A percentile compares a stretch with the other conserved stretches of the same genome.
These are phyloP conservation scores for Craterostigma plantagineum DNA, from an alignment of 257 asterid genomes.

Conservation along the genomic window DNA sequence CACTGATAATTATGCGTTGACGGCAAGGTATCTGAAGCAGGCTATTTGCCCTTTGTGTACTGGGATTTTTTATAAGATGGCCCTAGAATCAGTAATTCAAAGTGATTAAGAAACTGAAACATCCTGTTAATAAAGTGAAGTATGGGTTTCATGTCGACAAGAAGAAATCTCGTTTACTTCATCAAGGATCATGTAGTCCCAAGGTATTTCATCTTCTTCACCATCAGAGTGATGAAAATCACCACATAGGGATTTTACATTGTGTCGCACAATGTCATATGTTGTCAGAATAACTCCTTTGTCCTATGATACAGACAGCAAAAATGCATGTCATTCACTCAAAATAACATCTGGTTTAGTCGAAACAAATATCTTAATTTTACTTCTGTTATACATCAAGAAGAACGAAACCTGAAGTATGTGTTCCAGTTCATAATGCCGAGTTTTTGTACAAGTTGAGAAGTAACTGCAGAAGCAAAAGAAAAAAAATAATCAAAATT, in stretches of 20 bases:
- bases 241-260: slow-evolving; percentile 52
- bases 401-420: slow-evolving; percentile 89
- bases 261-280: slow-evolving; percentile 79
- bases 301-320: slow-evolving; percentile 35
- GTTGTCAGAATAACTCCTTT: slow-evolving; percentile 86
- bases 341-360: neutral
- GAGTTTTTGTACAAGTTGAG: slow-evolving; percentile 38
- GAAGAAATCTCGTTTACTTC: slow-evolving; percentile 31
- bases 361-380: neutral
- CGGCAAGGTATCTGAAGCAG: slow-evolving; percentile 76
- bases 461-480: slow-evolving; percentile 43
- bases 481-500: no score
- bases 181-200: slow-evolving; percentile 95
- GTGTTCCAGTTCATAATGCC: slow-evolving; percentile 84
- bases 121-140: no score
- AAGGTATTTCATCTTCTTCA: slow-evolving; percentile 43
- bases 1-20: slow-evolving; percentile 83
- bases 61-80: slow-evolving; percentile 91
- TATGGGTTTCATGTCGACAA: neutral
- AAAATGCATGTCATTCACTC: slow-evolving; percentile 8
- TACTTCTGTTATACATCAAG: no score
- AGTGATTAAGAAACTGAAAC: slow-evolving; percentile 1
- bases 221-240: slow-evolving; percentile 31
- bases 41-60: slow-evolving; percentile 93
- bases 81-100: slow-evolving; percentile 33